These are phyloP conservation scores for Exophiala bonariae DNA, from an alignment of 2,329 filamentous ascomycete species.

Conservation along the genomic window DNA sequence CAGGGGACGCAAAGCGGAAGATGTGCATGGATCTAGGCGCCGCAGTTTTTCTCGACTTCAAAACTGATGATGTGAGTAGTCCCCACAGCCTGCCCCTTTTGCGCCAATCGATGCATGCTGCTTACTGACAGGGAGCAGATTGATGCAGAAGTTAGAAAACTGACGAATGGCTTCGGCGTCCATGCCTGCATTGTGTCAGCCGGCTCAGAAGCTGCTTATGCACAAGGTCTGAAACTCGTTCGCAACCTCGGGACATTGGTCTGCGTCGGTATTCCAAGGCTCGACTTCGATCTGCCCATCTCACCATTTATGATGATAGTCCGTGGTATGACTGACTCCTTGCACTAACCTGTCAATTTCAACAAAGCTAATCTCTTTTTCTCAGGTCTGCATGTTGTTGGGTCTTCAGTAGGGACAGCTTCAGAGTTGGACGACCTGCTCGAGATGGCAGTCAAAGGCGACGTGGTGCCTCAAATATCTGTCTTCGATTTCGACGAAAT, in stretches of 20 bases:
- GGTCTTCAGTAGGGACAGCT: conserved; percentile 47
- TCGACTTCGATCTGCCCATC: conserved; percentile 45
- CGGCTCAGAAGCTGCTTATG: conserved; percentile 46
- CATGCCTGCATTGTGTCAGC: conserved; percentile 50
- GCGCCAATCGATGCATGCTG: too few species aligned
- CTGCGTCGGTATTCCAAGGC: conserved; percentile 48
- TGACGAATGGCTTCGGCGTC: conserved; percentile 43
- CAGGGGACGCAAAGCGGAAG: conserved; percentile 36
- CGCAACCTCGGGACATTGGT: conserved; percentile 48
- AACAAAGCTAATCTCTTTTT: not conserved
- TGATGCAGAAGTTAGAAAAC: conserved; percentile 38
- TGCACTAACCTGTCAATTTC: too few species aligned
- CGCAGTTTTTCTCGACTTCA: conserved; percentile 36
- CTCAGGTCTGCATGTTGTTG: conserved; percentile 42
- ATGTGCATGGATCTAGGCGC: conserved; percentile 37
- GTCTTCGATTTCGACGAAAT: conserved; percentile 46
- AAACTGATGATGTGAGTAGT: conserved; percentile 34
- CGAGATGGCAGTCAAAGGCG: conserved; percentile 43
- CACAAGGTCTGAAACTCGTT: conserved; percentile 45
- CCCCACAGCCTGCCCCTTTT: too few species aligned
- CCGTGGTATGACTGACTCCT: conserved; percentile 35
- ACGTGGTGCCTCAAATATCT: conserved; percentile 39
- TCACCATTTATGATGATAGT: conserved; percentile 50
- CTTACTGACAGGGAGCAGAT: too few species aligned
- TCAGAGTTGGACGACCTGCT: conserved; percentile 49